phyloP scores from a whole-genome alignment of 441 rosid species.

The Capsella rubella region DNA sequence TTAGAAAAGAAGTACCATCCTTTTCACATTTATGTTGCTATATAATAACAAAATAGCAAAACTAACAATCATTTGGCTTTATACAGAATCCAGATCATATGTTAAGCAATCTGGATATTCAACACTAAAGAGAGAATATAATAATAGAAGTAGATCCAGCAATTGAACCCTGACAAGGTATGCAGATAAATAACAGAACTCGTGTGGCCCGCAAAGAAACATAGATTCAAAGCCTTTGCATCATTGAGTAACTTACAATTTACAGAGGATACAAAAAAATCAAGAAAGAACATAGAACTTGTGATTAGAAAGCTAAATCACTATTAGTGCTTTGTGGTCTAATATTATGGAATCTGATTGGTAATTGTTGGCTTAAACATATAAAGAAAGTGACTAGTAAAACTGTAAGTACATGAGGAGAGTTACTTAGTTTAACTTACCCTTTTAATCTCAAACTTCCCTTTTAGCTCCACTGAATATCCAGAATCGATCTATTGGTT shows the following conservation, averaged over 20 bases:
- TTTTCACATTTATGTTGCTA: conserved; percentile 29
- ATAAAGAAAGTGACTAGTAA: conserved; percentile 11
- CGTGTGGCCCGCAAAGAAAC: conserved; percentile 28
- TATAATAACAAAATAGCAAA: conserved; percentile 31
- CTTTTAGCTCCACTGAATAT: conserved; percentile 14
- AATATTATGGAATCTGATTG: conserved; percentile 26
- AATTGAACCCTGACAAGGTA: conserved; percentile 40
- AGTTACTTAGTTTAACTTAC: conserved; percentile 29
- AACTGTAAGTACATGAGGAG: no score
- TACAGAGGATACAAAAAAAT: conserved; percentile 10
- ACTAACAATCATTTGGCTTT: background rate
- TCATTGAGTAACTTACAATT: conserved; percentile 9
- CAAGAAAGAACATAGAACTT: background rate
- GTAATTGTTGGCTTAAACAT: conserved; percentile 6
- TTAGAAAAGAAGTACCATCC: conserved; percentile 36
- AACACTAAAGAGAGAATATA: conserved; percentile 22
- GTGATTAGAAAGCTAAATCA: conserved; percentile 21
- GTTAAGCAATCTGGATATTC: conserved; percentile 31
- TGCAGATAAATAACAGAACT: conserved; percentile 2
- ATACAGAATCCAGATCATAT: conserved; percentile 34
- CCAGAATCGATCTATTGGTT: conserved; percentile 3
- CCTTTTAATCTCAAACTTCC: background rate
- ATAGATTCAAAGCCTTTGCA: conserved; percentile 27
- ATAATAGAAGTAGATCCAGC: conserved; percentile 35
- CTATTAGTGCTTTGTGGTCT: conserved; percentile 5